phyloP scores from a whole-genome alignment of 2,329 filamentous ascomycete genomes.

The Acrocalymma vagum region DNA sequence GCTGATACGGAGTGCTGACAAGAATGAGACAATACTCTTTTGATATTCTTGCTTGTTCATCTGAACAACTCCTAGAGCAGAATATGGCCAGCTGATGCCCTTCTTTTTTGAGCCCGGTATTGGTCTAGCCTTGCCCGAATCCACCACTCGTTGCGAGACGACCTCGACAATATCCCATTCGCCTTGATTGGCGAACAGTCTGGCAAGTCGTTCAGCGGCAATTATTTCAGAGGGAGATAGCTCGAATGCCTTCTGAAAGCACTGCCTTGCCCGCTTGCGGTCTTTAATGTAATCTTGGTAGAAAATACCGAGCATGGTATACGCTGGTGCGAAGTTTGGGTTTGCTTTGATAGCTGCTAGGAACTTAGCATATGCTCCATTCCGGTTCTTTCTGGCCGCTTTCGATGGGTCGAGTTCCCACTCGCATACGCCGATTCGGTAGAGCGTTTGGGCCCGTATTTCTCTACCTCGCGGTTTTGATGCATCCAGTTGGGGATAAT shows the following conservation, averaged over 20 bases:
- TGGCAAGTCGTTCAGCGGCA: constrained; percentile 86
- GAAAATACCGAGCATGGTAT: constrained; percentile 88
- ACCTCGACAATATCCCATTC: constrained; percentile 98
- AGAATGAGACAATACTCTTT: constrained; percentile 90
- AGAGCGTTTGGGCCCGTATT: constrained; percentile 84
- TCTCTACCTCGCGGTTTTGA: constrained; percentile 70
- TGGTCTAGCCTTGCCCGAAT: constrained; percentile 91
- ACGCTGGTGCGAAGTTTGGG: constrained; percentile 86
- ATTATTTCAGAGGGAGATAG: constrained; percentile 85
- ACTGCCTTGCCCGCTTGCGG: constrained; percentile 84
- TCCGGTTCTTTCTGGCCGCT: constrained; percentile 78
- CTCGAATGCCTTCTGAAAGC: constrained; percentile 96
- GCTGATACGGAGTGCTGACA: constrained; percentile 83
- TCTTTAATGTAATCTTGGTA: constrained; percentile 93
- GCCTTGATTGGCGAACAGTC: constrained; percentile 84
- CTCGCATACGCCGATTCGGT: constrained; percentile 84
- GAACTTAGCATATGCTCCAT: constrained; percentile 84
- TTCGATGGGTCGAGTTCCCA: constrained; percentile 84
- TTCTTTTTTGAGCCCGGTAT: constrained; percentile 92
- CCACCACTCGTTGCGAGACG: constrained; percentile 87
- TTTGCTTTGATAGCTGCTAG: constrained; percentile 85
- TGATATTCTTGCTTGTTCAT: constrained; percentile 92
- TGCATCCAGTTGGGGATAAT: constrained; percentile 65
- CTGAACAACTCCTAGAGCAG: constrained; percentile 91
- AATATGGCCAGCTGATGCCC: constrained; percentile 94